A percentile compares a stretch with the other conserved stretches of the same genome.
Conservation (phyloP, 2,329 filamentous ascomycete genomes). For the Stagonosporopsis cucurbitacearum region DNA sequence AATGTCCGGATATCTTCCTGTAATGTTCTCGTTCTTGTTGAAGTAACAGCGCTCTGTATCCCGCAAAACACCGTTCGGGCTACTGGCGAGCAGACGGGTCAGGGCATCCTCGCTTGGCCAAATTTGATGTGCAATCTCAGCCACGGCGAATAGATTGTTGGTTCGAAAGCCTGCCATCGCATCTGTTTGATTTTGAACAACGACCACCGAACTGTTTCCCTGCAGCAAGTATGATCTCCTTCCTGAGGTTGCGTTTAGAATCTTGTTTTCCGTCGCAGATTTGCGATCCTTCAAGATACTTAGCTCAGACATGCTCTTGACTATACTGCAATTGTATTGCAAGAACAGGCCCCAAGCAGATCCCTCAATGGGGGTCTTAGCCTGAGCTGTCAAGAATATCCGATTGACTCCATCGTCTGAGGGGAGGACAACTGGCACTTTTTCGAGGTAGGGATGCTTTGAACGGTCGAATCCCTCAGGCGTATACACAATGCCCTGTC, state of each 20-base stretch:
- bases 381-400: not conserved
- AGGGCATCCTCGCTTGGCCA: not conserved
- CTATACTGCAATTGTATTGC: constrained; percentile 1
- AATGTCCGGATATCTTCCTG: not conserved
- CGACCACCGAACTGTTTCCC: not conserved
- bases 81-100: not conserved
- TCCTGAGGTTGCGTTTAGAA: not conserved
- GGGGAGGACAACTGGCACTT: not conserved
- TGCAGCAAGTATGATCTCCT: not conserved
- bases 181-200: not conserved
- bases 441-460: not conserved
- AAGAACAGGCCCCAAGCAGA: not conserved
- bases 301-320: not conserved
- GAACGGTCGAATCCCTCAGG: not conserved
- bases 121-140: not conserved
- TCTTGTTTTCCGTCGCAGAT: not conserved
- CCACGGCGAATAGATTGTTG: not conserved
- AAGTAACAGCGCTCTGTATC: not conserved
- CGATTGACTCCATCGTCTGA: not conserved
- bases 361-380: not conserved
- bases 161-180: not conserved
- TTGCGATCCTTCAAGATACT: not conserved
- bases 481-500: not conserved
- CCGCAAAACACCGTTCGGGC: not conserved
- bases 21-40: not conserved